phyloP scores from a whole-genome alignment of 345 rosid species.

The Hypericum androsaemum region DNA sequence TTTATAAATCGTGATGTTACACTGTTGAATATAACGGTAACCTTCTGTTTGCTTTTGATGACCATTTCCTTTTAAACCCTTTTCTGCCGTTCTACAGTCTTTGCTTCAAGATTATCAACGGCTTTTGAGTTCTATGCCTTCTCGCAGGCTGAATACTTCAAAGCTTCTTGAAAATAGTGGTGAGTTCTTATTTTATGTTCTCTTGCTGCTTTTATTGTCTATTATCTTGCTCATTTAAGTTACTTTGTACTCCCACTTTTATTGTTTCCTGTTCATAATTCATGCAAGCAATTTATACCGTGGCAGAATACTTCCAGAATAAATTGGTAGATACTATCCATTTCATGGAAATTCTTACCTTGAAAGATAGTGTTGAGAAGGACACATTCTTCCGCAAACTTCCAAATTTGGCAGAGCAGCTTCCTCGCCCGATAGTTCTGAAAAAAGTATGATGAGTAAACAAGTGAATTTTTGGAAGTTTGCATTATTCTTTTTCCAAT shows the following conservation, averaged over 20 bases:
- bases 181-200: conserved; percentile 23
- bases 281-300: conserved; percentile 6
- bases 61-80: conserved; percentile 24
- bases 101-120: conserved; percentile 99
- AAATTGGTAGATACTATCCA: conserved; percentile 99
- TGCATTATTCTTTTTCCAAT: no score
- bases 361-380: conserved; percentile 92
- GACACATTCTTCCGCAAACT: conserved; percentile 97
- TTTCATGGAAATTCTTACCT: conserved; percentile 92
- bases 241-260: neutral
- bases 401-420: conserved; percentile 93
- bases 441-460: conserved; percentile 55
- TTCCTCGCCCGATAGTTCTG: conserved; percentile 91
- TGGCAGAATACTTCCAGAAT: conserved; percentile 90
- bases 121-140: conserved; percentile 89
- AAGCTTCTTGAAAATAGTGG: conserved; percentile 95
- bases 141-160: conserved; percentile 93
- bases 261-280: neutral
- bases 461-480: no score
- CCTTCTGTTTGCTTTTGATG: conserved; percentile 13
- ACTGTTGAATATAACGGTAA: no score
- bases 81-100: conserved; percentile 62
- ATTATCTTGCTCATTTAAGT: neutral
- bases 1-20: no score
- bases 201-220: neutral